Conservation (phyloP, 225 moss, liverwort and hornwort genomes). For the Anthoceros angustus region DNA sequence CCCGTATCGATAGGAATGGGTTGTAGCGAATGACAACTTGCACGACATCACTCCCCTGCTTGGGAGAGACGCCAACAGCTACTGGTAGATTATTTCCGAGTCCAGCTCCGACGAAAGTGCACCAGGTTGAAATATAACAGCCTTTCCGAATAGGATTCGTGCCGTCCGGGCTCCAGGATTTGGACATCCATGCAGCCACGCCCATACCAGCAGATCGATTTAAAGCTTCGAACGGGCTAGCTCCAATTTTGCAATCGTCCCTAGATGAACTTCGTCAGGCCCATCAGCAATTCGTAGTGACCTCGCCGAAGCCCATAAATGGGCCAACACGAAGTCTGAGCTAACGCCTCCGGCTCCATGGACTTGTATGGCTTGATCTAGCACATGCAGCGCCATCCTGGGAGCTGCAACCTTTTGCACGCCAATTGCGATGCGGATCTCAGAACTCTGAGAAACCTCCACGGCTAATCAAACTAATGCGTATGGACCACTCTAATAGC, state of each 20-base stretch:
- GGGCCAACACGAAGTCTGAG: constrained; percentile 82
- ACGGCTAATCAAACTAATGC: background rate
- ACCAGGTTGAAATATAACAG: no score
- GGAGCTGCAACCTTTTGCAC: constrained; percentile 69
- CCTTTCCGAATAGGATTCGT: no score
- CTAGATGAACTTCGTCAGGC: constrained; percentile 92
- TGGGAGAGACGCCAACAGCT: no score
- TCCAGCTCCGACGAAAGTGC: no score
- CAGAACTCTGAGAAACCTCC: background rate
- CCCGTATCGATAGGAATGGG: no score
- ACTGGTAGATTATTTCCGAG: no score
- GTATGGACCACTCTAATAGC: background rate
- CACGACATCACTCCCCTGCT: no score
- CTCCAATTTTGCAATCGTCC: constrained; percentile 84
- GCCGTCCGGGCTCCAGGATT: no score
- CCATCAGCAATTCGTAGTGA: constrained; percentile 90
- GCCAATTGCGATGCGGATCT: background rate
- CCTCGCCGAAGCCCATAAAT: constrained; percentile 73
- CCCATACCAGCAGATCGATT: no score
- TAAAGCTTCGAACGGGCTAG: constrained; percentile 28
- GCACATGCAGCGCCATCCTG: constrained; percentile 59
- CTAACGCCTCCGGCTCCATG: constrained; percentile 85
- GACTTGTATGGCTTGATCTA: constrained; percentile 89
- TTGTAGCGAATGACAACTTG: no score
- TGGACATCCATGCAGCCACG: no score